A percentile compares a stretch with the other conserved stretches of the same genome.
Evolutionary conservation across 2,329 filamentous ascomycete species (phyloP).

Genomic region (Teratosphaeria nubilosa): DNA sequence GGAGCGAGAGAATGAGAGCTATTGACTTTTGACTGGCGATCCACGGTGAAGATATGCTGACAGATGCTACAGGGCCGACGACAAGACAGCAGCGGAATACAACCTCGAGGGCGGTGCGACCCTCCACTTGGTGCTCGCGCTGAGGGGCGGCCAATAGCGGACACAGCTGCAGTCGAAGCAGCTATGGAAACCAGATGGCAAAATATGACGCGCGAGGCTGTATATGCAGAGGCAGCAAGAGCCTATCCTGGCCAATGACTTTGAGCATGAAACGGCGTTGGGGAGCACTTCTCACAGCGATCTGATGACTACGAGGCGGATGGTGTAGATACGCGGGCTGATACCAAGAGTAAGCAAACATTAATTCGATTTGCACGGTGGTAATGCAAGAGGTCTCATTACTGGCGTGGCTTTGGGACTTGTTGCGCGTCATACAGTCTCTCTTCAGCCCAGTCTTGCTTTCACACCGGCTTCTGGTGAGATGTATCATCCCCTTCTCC

Average conservation of each 20-base stretch:
- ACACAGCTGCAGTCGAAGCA: background rate
- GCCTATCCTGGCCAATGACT: background rate
- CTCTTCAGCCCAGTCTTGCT: too few species aligned
- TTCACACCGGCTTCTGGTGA: too few species aligned
- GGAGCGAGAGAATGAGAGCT: background rate
- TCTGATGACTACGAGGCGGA: background rate
- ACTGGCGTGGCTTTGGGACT: too few species aligned
- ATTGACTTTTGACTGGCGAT: background rate
- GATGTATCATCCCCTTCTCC: too few species aligned
- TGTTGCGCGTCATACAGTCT: too few species aligned
- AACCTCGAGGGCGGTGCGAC: constrained; percentile 85
- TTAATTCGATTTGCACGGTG: background rate
- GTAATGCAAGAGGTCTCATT: too few species aligned
- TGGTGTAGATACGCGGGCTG: background rate
- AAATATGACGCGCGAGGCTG: background rate
- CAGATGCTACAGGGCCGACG: constrained; percentile 61
- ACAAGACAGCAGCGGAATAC: constrained; percentile 87
- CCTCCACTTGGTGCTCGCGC: constrained; percentile 86
- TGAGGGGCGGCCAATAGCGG: constrained; percentile 59
- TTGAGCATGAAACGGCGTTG: background rate
- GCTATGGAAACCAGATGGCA: background rate
- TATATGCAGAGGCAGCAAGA: background rate
- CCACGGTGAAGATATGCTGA: background rate
- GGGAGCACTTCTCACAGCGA: background rate
- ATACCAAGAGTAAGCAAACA: background rate